Base-by-base conservation (phyloP, 1,284 basidiomycete genomes). In the Leccinum pachyderme region DNA sequence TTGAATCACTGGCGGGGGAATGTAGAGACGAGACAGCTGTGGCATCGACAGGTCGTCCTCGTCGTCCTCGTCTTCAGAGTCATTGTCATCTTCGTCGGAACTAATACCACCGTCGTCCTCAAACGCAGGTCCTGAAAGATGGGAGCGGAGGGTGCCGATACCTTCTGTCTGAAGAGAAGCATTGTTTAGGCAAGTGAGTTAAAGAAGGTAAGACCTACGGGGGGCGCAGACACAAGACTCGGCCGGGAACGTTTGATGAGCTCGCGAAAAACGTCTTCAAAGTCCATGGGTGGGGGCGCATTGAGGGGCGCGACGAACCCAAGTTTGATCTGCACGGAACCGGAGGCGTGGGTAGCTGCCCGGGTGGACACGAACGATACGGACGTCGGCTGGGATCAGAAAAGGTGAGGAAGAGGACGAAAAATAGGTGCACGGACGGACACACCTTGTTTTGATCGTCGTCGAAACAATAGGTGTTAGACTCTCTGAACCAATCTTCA, bases 101-200 rank as follows among this genome's bases (percentile, higher is more conserved):
- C 80, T 83, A 44, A 89, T 77, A 2, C 90, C 91, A 49, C 90
- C 91, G 63, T 93, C 91, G 64, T 95, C 93, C 64, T 86, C 80
- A 59, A 82, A 83, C 25, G 76, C 79, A 2, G 81, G 81, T 7
- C 77, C 81, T 1, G 66, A 72, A n/a, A 81, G 76, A 63, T 84
- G 75, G 2, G 86, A 87, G 39, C 87, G 84, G 53, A 93, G 76
- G 0, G 93, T 96, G 49, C 93, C 94, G 35, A 96, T 87, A 15
- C 93, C 91, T 73, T 91, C 84, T 18, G 93, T 92, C 92, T 95
- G 66, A 18, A 54, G 29, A 44, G 41, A 46, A 37, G 46, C 28
- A 31, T 27, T 3, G n/a, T 32, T 54, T 12, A 41, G 25, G 7
- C 22, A 4, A 48, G 5, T 15, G 22, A 37, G 11, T 29, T 47